phyloP scores from a whole-genome alignment of 306 rosid genomes.

The Sechiopsis laciniata region DNA sequence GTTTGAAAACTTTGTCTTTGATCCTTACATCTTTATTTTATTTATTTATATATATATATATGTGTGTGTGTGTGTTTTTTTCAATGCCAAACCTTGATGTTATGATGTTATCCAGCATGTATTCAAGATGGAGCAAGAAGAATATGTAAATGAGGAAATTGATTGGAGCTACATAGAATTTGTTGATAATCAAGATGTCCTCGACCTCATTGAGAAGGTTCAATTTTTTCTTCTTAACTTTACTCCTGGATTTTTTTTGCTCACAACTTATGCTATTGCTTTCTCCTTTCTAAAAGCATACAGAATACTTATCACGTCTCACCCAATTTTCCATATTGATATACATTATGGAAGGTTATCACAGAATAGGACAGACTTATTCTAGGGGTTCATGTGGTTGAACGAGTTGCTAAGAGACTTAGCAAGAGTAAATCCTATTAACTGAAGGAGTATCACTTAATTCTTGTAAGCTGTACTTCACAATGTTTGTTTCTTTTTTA shows the following conservation, averaged over 20 bases:
- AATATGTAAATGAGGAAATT: too few relatives aligned
- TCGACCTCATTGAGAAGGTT: too few relatives aligned
- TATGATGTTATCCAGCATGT: slow-evolving; percentile 37
- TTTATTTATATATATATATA: not conserved
- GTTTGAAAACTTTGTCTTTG: slow-evolving; percentile 39
- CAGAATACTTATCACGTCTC: not conserved
- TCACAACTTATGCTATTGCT: not conserved
- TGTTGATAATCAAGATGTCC: too few relatives aligned
- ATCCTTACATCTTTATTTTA: not conserved
- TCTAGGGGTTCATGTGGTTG: slow-evolving; percentile 8
- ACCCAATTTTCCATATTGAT: not conserved
- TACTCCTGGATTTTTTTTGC: not conserved
- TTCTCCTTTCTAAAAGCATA: slow-evolving; percentile 2
- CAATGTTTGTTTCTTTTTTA: not conserved
- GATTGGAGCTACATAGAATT: too few relatives aligned
- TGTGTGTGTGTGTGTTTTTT: slow-evolving; percentile 17
- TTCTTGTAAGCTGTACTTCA: not conserved
- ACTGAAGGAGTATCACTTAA: not conserved
- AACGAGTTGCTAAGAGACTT: not conserved
- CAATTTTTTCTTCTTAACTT: not conserved
- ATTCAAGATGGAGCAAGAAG: too few relatives aligned
- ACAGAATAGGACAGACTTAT: not conserved
- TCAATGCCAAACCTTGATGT: slow-evolving; percentile 35
- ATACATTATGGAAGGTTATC: not conserved
- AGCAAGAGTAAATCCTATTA: not conserved